Evolutionary conservation across 129 eudicot genomes (phyloP).

Genomic region (Gnaphalium uliginosum): DNA sequence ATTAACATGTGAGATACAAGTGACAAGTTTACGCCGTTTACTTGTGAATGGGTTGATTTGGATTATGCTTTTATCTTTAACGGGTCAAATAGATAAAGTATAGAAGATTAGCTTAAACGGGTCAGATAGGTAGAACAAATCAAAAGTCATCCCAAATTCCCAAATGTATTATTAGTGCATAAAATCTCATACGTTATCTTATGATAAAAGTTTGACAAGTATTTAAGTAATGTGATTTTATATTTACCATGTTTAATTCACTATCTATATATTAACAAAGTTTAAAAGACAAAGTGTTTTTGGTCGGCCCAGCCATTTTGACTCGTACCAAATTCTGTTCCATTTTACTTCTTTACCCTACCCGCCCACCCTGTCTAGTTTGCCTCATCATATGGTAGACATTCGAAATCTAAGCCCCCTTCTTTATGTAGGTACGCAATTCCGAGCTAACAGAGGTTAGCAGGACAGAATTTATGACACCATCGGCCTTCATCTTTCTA

Average conservation of each 20-base stretch:
- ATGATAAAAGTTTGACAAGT: background rate
- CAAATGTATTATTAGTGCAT: background rate
- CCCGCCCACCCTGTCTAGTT: no score
- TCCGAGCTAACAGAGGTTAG: slow-evolving; percentile 23
- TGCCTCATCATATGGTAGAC: background rate
- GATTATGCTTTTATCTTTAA: background rate
- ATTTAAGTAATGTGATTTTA: background rate
- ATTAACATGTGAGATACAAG: background rate
- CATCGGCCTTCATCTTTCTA: slow-evolving; percentile 27
- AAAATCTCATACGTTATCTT: background rate
- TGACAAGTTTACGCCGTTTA: background rate
- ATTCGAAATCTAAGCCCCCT: slow-evolving; percentile 10
- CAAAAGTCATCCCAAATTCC: background rate
- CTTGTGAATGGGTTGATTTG: background rate
- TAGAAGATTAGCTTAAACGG: background rate
- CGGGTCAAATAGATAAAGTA: background rate
- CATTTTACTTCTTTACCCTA: no score
- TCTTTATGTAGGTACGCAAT: slow-evolving; percentile 25
- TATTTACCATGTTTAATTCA: background rate
- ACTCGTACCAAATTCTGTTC: background rate
- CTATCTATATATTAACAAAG: background rate
- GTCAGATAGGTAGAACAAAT: background rate
- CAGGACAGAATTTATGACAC: slow-evolving; percentile 30
- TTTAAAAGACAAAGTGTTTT: no score
- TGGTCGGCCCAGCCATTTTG: background rate